Conservation (phyloP, 2,329 filamentous ascomycete species). For the Colletotrichum sp. region DNA sequence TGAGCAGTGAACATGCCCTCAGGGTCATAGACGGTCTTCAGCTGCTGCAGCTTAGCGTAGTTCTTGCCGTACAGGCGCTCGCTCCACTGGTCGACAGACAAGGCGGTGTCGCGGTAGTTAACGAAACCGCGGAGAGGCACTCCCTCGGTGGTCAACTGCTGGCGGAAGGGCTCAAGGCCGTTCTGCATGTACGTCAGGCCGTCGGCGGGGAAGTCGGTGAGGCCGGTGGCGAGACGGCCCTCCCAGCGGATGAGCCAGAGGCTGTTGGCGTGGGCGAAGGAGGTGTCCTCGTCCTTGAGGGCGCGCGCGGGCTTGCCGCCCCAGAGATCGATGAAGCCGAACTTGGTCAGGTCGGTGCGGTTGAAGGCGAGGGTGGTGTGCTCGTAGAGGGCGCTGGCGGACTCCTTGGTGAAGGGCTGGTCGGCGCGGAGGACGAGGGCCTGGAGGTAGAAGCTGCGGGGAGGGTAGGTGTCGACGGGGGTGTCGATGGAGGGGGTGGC, state of each 20-base stretch:
- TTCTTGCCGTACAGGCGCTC: conserved; percentile 19
- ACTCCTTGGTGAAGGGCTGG: conserved; percentile 17
- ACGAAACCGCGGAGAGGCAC: conserved; percentile 19
- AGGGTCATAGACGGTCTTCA: conserved; percentile 21
- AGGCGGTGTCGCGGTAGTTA: conserved; percentile 21
- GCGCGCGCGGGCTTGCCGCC: conserved; percentile 23
- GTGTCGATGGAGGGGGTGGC: conserved; percentile 15
- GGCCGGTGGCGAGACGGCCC: conserved; percentile 33
- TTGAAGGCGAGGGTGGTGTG: conserved; percentile 12
- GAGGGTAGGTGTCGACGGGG: conserved; percentile 12
- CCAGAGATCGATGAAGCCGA: conserved; percentile 22
- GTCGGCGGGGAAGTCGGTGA: conserved; percentile 53
- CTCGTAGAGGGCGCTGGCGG: conserved; percentile 13
- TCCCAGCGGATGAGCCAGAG: conserved; percentile 37
- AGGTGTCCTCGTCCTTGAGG: conserved; percentile 38
- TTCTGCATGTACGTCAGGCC: conserved; percentile 51
- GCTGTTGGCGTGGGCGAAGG: conserved; percentile 45
- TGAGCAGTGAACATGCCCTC: conserved; percentile 21
- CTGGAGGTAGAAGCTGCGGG: conserved; percentile 21
- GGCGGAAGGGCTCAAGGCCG: conserved; percentile 32
- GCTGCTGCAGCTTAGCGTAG: conserved; percentile 13
- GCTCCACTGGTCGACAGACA: conserved; percentile 18
- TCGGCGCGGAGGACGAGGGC: conserved; percentile 16
- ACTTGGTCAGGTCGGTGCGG: conserved; percentile 19
- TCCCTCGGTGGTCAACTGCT: conserved; percentile 3